phyloP scores from a whole-genome alignment of 371 early-diverging fungal genomes.

The Funneliformis caledonium region DNA sequence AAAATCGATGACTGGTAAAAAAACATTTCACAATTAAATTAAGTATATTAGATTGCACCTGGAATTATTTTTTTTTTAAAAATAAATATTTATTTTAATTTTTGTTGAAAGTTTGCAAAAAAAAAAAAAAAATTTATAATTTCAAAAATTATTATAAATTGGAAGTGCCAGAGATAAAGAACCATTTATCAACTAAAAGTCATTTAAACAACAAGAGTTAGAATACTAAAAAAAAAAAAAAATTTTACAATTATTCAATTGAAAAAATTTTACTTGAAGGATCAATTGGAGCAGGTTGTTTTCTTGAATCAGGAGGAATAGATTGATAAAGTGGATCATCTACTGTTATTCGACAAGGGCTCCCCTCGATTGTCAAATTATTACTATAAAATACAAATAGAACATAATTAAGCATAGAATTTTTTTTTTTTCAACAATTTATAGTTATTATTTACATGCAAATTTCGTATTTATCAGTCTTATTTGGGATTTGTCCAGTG shows the following conservation, averaged over 20 bases:
- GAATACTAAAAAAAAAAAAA: neutral
- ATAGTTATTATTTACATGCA: conserved; percentile 60
- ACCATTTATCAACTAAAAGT: conserved; percentile 90
- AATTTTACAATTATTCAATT: conserved; percentile 19
- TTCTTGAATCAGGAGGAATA: conserved; percentile 68
- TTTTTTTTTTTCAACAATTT: neutral
- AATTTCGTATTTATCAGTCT: conserved; percentile 74
- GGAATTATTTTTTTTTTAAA: no score
- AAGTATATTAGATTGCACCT: no score
- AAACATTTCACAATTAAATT: no score
- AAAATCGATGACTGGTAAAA: no score
- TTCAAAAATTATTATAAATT: conserved; percentile 40
- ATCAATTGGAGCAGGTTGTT: conserved; percentile 67
- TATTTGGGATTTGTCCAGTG: conserved; percentile 59
- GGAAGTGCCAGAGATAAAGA: conserved; percentile 80
- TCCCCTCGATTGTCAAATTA: conserved; percentile 75
- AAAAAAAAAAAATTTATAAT: no score
- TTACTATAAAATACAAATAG: conserved; percentile 48
- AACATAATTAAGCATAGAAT: conserved; percentile 15
- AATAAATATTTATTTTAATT: no score
- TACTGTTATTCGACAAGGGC: conserved; percentile 69
- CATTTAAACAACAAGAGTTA: neutral
- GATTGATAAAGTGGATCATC: conserved; percentile 61
- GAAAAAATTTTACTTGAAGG: conserved; percentile 49
- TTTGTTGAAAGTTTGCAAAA: no score